Evolutionary conservation across 176 grass and related monocot species (phyloP).

Genomic region (Luzula sylvatica): DNA sequence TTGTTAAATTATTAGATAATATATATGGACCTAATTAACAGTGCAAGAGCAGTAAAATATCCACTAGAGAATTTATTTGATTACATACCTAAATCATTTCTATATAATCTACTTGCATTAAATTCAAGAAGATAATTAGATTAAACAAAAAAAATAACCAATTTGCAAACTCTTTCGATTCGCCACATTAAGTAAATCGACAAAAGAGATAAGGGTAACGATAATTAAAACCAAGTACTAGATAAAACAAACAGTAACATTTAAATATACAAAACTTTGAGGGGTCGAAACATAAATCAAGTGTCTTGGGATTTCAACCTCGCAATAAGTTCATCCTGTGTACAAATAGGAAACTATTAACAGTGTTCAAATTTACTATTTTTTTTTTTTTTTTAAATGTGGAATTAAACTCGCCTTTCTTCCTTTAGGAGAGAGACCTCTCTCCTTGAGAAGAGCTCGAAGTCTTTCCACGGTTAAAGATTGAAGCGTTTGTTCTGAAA

Average conservation of each 20-base stretch:
- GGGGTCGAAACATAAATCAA: neutral
- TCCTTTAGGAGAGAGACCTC: slow-evolving; percentile 60
- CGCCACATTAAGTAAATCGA: neutral
- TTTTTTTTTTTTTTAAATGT: neutral
- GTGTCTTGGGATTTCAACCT: neutral
- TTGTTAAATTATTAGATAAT: too few species aligned
- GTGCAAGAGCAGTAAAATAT: neutral
- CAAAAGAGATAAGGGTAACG: neutral
- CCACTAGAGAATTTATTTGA: neutral
- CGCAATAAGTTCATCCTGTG: slow-evolving; percentile 17
- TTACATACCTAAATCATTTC: neutral
- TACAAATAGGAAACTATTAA: neutral
- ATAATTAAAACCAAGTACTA: neutral
- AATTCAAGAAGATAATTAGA: neutral
- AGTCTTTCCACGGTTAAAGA: slow-evolving; percentile 71
- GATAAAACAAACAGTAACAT: neutral
- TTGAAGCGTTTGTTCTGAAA: slow-evolving; percentile 57
- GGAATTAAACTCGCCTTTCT: slow-evolving; percentile 52
- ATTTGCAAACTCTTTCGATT: neutral
- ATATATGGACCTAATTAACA: slow-evolving; percentile 8
- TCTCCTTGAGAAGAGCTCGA: slow-evolving; percentile 66
- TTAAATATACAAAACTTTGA: slow-evolving; percentile 13
- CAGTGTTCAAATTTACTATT: neutral
- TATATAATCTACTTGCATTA: neutral
- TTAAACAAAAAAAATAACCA: neutral